Evolutionary conservation across 495 filamentous ascomycete genomes (phyloP), one percentile per base, ranked within the genome.

Genomic region (Amorphotheca resinae): DNA sequence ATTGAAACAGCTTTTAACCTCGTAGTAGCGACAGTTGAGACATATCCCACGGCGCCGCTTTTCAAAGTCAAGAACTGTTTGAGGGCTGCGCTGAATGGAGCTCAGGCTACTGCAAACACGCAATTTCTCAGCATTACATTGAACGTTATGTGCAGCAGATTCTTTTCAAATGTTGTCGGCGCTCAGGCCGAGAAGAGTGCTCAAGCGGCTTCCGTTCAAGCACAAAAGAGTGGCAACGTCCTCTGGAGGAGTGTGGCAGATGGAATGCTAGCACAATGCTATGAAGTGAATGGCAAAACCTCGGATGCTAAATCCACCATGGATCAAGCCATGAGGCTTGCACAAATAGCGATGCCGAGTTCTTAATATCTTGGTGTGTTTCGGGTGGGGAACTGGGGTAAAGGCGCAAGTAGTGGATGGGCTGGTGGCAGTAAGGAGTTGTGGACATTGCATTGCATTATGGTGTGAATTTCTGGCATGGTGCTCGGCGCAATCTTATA

Each of bases 151-250:
- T 80, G 81, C 51, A 73, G 67, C 58, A 73, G 77, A 34, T 87
- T 96, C 59, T 96, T 95, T 64, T 70, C 75, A 20, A 82, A 80
- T 22, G 82, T 89, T 9, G 75, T 95, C 2, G 86, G 84, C 26
- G 86, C 87, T 44, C 89, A 96, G 62, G 83, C 89, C 1, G 77
- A 93, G 49, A 95, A 95, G 65, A 83, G 81, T 48, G 84, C 83
- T 0, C 70, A 73, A 33, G 87, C 87, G 0, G 83, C 75, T 22
- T 66, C 76, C 41, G 73, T 70, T 11, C 77, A 89, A 66, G 85
- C 87, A 3, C 76, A 74, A 54, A 81, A 77, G 56, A 77, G 77
- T 37, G 74, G 78, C 20, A 86, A 88, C 59, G 64, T 69, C 1
- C 59, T 99, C 16, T 99, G 91, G 91, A 79, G 70, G 55, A 87